phyloP scores from a whole-genome alignment of 2,329 filamentous ascomycete species.

The Venturia oleaginea region DNA sequence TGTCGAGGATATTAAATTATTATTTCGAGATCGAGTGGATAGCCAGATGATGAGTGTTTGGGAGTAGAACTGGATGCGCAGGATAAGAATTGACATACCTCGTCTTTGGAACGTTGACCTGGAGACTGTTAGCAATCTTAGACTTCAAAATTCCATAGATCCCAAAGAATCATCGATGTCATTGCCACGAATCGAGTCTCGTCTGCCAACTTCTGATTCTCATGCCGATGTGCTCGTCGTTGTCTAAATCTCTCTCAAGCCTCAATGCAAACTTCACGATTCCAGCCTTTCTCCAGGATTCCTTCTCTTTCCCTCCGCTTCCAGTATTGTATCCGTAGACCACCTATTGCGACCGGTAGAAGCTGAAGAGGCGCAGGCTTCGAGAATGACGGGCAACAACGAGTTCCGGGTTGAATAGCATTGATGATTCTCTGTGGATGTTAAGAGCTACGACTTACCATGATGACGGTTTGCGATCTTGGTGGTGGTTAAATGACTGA shows the following conservation, averaged over 20 bases:
- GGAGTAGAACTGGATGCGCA: neutral
- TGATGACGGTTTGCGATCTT: neutral
- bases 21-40: neutral
- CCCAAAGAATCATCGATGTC: neutral
- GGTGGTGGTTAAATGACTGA: neutral
- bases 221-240: neutral
- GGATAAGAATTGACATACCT: neutral
- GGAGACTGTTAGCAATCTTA: neutral
- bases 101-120: conserved; percentile 99
- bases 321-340: neutral
- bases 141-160: neutral
- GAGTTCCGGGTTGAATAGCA: neutral
- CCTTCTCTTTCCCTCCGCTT: neutral
- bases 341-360: neutral
- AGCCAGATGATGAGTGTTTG: neutral
- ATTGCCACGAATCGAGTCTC: neutral
- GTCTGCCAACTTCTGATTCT: neutral
- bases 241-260: neutral
- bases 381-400: neutral
- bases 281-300: neutral
- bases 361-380: neutral
- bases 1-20: neutral
- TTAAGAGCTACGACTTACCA: neutral
- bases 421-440: neutral
- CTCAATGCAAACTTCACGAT: neutral